These are phyloP conservation scores for Diplodia corticola DNA, from an alignment of 2,329 filamentous ascomycete genomes.

Conservation along the genomic window DNA sequence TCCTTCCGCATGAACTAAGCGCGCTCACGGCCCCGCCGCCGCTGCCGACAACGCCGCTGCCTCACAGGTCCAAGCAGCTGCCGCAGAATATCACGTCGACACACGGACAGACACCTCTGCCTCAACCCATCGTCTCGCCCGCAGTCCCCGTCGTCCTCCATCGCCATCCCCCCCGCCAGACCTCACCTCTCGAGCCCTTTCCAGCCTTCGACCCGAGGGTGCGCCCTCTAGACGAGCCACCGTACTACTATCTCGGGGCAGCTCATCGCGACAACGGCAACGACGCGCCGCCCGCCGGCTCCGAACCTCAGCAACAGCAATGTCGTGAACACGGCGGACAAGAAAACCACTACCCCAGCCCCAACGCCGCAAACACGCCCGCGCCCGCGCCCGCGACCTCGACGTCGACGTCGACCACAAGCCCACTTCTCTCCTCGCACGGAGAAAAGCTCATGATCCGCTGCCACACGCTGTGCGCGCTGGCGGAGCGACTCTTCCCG, in stretches of 20 bases:
- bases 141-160: neutral
- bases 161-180: neutral
- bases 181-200: constrained; percentile 10
- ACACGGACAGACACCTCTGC: neutral
- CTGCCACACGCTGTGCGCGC: neutral
- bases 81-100: neutral
- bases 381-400: no score
- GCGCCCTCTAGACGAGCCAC: neutral
- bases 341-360: neutral
- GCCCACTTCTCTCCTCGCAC: neutral
- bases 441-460: neutral
- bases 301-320: neutral
- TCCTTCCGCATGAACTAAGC: constrained; percentile 8
- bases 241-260: neutral
- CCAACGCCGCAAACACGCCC: neutral
- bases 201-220: constrained; percentile 1
- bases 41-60: neutral
- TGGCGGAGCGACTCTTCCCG: neutral
- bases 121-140: neutral
- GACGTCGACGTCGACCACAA: neutral
- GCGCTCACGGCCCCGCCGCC: neutral
- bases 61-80: neutral
- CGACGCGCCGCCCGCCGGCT: neutral
- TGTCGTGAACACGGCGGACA: neutral
- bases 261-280: neutral